Evolutionary conservation across 169 alveolate species (phyloP).

Genomic region (Fabrea salina): DNA sequence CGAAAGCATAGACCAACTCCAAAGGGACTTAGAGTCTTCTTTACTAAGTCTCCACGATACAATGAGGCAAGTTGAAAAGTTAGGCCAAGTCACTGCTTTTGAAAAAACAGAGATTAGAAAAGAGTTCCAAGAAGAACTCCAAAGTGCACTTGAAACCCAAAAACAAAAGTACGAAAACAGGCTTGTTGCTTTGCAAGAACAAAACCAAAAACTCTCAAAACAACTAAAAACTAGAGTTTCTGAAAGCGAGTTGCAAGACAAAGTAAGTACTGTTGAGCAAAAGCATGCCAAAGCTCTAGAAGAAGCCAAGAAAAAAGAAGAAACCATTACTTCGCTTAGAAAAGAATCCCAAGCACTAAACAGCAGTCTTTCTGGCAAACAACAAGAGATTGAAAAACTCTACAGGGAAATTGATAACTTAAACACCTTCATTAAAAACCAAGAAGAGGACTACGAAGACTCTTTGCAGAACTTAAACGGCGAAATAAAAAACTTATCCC

Average conservation of each 20-base stretch:
- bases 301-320: too few relatives aligned
- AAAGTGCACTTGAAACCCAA: neutral
- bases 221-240: neutral
- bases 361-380: too few relatives aligned
- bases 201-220: neutral
- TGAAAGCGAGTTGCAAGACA: neutral
- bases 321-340: too few relatives aligned
- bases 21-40: neutral
- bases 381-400: too few relatives aligned
- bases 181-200: neutral
- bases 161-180: neutral
- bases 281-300: too few relatives aligned
- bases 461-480: too few relatives aligned
- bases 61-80: neutral
- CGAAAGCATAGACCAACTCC: neutral
- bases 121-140: neutral
- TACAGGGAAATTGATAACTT: too few relatives aligned
- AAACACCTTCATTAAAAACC: too few relatives aligned
- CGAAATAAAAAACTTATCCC: too few relatives aligned
- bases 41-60: neutral
- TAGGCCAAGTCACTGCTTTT: neutral
- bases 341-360: too few relatives aligned
- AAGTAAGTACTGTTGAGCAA: too few relatives aligned
- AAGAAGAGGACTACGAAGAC: too few relatives aligned
- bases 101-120: neutral